These are phyloP conservation scores for Aspergillus baeticus DNA, from an alignment of 495 filamentous ascomycete genomes.

Conservation along the genomic window DNA sequence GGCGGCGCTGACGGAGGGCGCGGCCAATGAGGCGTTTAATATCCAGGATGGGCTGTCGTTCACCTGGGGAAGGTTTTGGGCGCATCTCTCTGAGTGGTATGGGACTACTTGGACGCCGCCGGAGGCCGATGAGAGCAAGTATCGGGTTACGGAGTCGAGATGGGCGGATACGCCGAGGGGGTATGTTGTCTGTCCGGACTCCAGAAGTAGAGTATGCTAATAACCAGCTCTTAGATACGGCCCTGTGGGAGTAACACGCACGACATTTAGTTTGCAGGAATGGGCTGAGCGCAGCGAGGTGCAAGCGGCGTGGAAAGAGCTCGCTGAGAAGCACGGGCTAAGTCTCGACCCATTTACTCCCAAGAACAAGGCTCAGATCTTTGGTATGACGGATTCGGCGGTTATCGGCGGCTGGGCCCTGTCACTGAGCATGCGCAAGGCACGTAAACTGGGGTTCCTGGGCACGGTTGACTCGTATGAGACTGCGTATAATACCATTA, in stretches of 20 bases:
- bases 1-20: slow-evolving; percentile 37
- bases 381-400: slow-evolving; percentile 11
- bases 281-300: slow-evolving; percentile 48
- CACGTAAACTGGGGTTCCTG: slow-evolving; percentile 1
- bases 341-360: not conserved
- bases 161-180: slow-evolving; percentile 29
- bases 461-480: slow-evolving; percentile 7
- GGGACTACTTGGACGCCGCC: slow-evolving; percentile 28
- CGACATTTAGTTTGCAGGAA: slow-evolving; percentile 37
- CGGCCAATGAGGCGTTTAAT: slow-evolving; percentile 46
- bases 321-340: slow-evolving; percentile 13
- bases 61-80: slow-evolving; percentile 46
- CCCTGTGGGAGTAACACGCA: slow-evolving; percentile 28
- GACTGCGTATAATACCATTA: not conserved
- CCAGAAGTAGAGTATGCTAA: not conserved
- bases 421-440: slow-evolving; percentile 9
- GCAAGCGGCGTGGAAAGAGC: slow-evolving; percentile 38
- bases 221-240: slow-evolving; percentile 15
- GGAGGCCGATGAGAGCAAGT: slow-evolving; percentile 24
- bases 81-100: slow-evolving; percentile 44
- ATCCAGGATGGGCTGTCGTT: slow-evolving; percentile 40
- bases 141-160: slow-evolving; percentile 18
- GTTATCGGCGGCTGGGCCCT: slow-evolving; percentile 6
- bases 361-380: slow-evolving; percentile 1
- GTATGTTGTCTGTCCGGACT: slow-evolving; percentile 10